Evolutionary conservation across 176 grass and related monocot genomes (phyloP), one percentile per base, ranked within the genome.

Genomic region (Carex littledalei): DNA sequence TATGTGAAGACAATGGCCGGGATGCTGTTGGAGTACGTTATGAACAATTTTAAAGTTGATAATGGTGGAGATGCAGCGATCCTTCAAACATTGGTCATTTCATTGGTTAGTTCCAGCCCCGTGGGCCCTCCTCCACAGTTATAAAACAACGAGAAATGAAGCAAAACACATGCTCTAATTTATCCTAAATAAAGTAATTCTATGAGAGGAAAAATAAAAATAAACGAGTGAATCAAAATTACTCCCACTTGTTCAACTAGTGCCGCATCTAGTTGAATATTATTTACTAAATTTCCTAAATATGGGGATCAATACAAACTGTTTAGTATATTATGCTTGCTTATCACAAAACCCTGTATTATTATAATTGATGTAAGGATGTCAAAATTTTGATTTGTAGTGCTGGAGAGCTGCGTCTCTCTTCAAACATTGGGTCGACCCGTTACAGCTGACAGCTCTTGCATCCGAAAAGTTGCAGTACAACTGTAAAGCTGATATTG

Each of bases 371-470:
- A 88, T 87, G 55, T 63, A 58, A 57, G 90, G 63, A 29, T 76
- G 9, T 76, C 26, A 12, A 43, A 21, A 47, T 52, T 50, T 79
- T 83, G 41, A 84, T 31, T 60, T 83, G 81, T 86, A 98, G 95
- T 95, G 93, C 76, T 98, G 95, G 95, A 91, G 91, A 85, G 95
- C 95, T 88, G 89, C 93, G 70, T 95, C 95, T 90, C 85, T 95
- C 34, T 90, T 90, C 82, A 95, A 93, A 75, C 93, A 93, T 82
- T 94, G 91, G 70, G 32, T 98, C 21, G 85, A 88, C 87, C 92
- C 35, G 64, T 76, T 73, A 15, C 89, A 98, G 76, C 91, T 93
- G 67, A 87, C 91, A 53, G 60, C 71, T 16, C 91, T 93, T 90
- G 91, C 95, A 84, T 86, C 74, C 52, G 67, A 92, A 79, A 81